phyloP scores from a whole-genome alignment of 768 basidiomycete species.

The Lactarius tabidus region DNA sequence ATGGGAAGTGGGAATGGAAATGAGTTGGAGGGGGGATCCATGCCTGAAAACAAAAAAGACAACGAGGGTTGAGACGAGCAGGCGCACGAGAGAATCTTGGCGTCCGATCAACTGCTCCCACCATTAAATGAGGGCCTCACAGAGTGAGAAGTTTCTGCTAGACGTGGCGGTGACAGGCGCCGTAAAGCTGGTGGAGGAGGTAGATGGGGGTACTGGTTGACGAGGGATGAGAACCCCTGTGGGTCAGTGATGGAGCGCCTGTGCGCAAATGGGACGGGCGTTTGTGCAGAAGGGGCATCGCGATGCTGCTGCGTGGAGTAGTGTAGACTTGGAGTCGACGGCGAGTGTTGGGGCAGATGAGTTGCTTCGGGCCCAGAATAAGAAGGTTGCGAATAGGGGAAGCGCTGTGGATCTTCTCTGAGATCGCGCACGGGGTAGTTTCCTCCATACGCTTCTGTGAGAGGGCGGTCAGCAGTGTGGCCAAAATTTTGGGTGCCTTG shows the following conservation, averaged over 20 bases:
- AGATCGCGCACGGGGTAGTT: constrained; percentile 45
- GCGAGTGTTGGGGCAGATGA: constrained; percentile 26
- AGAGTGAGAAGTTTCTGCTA: constrained; percentile 19
- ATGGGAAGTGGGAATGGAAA: background rate
- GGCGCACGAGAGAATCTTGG: background rate
- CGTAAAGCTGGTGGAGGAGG: constrained; percentile 42
- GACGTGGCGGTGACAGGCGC: constrained; percentile 25
- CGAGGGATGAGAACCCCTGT: constrained; percentile 43
- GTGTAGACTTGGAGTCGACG: constrained; percentile 34
- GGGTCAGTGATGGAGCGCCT: constrained; percentile 57
- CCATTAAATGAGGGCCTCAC: constrained; percentile 22
- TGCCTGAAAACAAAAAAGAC: constrained; percentile 9
- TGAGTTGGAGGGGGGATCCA: background rate
- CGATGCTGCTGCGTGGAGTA: constrained; percentile 33
- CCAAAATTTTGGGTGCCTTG: constrained; percentile 39
- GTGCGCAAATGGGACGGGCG: constrained; percentile 48
- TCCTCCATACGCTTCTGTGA: constrained; percentile 42
- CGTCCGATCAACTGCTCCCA: constrained; percentile 12
- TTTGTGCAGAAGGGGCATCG: constrained; percentile 32
- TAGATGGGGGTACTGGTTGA: constrained; percentile 47
- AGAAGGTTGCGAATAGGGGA: constrained; percentile 48
- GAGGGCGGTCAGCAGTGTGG: constrained; percentile 49
- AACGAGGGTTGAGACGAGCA: background rate
- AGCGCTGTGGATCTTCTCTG: constrained; percentile 50
- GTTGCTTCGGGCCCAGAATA: constrained; percentile 35